Base-by-base conservation (phyloP, 768 basidiomycete species). In the Pleurotus djamor region DNA sequence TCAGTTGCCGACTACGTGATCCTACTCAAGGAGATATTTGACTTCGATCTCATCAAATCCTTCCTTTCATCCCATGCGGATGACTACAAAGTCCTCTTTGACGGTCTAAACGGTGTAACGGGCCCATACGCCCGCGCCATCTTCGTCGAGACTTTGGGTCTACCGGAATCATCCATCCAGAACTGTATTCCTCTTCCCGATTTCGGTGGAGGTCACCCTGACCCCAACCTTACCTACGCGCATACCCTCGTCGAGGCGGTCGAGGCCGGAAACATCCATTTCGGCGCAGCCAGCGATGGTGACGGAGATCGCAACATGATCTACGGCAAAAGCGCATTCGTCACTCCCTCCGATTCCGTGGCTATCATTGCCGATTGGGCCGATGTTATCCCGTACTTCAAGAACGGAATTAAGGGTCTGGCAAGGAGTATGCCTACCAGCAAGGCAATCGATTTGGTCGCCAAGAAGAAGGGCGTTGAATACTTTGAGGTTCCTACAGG, bases 231-330 rank as follows among this genome's bases (percentile, higher is more conserved):
- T 67, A 98, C 95, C 6, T 99, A 98, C 73, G 97, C 97, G 1
- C 93, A 95, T 75, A 80, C 86, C 12, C 89, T 99, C 54, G 97
- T 99, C 38, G 91, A 96, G 61, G 88, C 79, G 14, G 97, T 99
- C 47, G 97, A 99, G 77, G 79, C 81, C 69, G 80, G 90, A 43
- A 79, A 85, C 59, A 95, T 98, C 65, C 81, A 84, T 47, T 98
- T 99, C 66, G 97, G 97, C 58, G 97, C 97, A 35, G 97, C 97
- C 6, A 92, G 89, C 62, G 97, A 99, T 70, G 97, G 97, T 33
- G 97, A 98, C 66, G 96, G 97, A 43, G 97, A 98, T 73, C 79
- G 97, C 63, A 98, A 99, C 81, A 98, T 99, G 97, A 98, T 99
- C 70, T 99, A 99, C 74, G 97, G 97, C 66, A 90, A 91, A 72